Conservation (phyloP, 2,329 filamentous ascomycete species). For the Aaosphaeria arxii region DNA sequence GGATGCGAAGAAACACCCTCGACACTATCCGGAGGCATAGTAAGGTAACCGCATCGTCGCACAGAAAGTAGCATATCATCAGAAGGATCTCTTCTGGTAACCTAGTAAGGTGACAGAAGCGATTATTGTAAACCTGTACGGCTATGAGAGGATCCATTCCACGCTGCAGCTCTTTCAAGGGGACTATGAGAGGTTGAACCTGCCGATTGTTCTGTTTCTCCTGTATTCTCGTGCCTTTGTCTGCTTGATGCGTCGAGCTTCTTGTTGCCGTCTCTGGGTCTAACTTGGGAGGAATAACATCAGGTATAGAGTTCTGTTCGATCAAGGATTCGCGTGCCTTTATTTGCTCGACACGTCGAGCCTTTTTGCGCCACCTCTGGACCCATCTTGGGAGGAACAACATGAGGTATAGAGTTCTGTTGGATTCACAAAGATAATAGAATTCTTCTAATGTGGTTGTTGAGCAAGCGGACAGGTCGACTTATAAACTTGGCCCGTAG, state of each 20-base stretch:
- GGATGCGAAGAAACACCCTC: slow-evolving; percentile 10
- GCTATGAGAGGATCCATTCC: slow-evolving; percentile 14
- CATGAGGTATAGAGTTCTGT: slow-evolving; percentile 1
- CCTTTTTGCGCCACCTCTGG: slow-evolving; percentile 4
- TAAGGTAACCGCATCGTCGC: slow-evolving; percentile 10
- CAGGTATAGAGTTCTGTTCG: no score
- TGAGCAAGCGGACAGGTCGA: background rate
- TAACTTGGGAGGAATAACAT: no score
- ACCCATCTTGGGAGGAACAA: slow-evolving; percentile 6
- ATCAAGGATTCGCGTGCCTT: background rate
- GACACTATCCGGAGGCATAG: slow-evolving; percentile 10
- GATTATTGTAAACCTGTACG: slow-evolving; percentile 14
- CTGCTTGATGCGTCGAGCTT: slow-evolving; percentile 7
- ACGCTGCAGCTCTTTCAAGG: slow-evolving; percentile 8
- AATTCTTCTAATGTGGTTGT: background rate
- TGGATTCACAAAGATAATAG: background rate
- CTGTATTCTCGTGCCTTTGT: slow-evolving; percentile 6
- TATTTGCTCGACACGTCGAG: background rate
- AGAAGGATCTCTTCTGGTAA: slow-evolving; percentile 16
- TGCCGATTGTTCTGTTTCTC: slow-evolving; percentile 5
- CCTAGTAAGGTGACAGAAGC: slow-evolving; percentile 13
- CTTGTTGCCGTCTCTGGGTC: background rate
- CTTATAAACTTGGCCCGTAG: background rate
- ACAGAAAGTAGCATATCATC: slow-evolving; percentile 10
- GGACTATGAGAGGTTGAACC: slow-evolving; percentile 8